Percentiles rank a stretch among this genome's conserved stretches.
phyloP scores from a whole-genome alignment of 768 basidiomycete genomes.

The Serendipita indica region DNA sequence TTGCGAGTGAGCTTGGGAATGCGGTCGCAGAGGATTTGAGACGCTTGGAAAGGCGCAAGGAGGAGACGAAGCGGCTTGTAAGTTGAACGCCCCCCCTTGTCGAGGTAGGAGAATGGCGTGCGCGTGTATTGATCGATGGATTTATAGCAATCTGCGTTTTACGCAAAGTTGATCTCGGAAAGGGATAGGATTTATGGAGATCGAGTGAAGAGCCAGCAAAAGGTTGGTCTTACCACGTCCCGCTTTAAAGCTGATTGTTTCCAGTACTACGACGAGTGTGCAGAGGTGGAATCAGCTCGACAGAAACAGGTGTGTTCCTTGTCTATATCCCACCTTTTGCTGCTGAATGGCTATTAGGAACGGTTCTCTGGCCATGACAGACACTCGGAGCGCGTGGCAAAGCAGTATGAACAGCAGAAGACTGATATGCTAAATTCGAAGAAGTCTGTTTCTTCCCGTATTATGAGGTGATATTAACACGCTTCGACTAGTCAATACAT shows the following conservation, averaged over 20 bases:
- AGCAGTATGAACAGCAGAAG: constrained; percentile 61
- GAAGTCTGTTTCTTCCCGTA: constrained; percentile 34
- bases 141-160: constrained; percentile 48
- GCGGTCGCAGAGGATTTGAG: constrained; percentile 53
- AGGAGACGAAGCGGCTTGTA: constrained; percentile 57
- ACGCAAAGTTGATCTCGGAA: constrained; percentile 53
- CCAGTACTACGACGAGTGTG: constrained; percentile 70
- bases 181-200: constrained; percentile 54
- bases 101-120: background rate
- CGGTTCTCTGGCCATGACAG: constrained; percentile 29
- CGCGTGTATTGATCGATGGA: background rate
- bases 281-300: constrained; percentile 52
- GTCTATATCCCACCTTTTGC: background rate
- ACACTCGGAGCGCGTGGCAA: constrained; percentile 57
- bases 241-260: background rate
- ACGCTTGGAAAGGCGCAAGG: constrained; percentile 43
- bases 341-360: constrained; percentile 7
- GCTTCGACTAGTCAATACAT: constrained; percentile 44
- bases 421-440: constrained; percentile 68
- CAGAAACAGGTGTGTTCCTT: constrained; percentile 54
- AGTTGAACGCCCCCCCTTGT: constrained; percentile 12
- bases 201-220: constrained; percentile 55
- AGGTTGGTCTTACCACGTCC: constrained; percentile 32
- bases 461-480: background rate
- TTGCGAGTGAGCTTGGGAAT: constrained; percentile 44